Conservation (phyloP, 2,329 filamentous ascomycete genomes). For the Ilyonectria sp. region DNA sequence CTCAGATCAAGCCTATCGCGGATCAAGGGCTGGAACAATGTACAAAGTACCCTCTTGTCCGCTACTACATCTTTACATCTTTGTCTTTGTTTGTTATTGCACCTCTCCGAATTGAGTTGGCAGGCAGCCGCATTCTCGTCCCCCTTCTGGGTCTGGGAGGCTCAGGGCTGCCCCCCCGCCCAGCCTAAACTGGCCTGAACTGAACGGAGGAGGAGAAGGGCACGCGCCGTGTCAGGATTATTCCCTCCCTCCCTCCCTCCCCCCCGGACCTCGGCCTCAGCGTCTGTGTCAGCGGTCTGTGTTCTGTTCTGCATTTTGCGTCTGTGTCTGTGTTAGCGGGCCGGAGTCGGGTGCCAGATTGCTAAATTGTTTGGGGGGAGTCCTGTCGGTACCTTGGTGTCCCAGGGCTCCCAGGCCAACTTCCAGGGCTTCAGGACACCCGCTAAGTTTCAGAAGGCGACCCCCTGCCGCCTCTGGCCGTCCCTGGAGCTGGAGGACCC, state of each 20-base stretch:
- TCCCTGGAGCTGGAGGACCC: conserved; percentile 20
- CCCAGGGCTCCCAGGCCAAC: background rate
- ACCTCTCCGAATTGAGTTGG: background rate
- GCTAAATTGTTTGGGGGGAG: conserved; percentile 14
- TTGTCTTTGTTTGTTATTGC: background rate
- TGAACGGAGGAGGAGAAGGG: background rate
- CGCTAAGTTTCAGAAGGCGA: conserved; percentile 31
- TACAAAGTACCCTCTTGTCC: background rate
- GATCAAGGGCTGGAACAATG: background rate
- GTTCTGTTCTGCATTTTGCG: conserved; percentile 1
- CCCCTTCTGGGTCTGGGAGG: background rate
- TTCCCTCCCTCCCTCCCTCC: background rate
- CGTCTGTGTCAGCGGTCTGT: conserved; percentile 2
- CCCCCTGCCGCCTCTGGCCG: conserved; percentile 18
- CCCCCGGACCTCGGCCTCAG: background rate
- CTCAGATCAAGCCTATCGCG: background rate
- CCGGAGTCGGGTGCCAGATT: conserved; percentile 6
- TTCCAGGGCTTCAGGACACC: conserved; percentile 6
- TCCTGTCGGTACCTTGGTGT: background rate
- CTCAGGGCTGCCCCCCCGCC: background rate
- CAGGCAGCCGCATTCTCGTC: conserved; percentile 10
- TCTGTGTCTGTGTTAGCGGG: conserved; percentile 26
- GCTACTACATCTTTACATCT: background rate
- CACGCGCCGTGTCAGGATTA: background rate
- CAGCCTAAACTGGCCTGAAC: background rate